Conservation (phyloP, 148 eudicot genomes). For the Rhododendron henanense region DNA sequence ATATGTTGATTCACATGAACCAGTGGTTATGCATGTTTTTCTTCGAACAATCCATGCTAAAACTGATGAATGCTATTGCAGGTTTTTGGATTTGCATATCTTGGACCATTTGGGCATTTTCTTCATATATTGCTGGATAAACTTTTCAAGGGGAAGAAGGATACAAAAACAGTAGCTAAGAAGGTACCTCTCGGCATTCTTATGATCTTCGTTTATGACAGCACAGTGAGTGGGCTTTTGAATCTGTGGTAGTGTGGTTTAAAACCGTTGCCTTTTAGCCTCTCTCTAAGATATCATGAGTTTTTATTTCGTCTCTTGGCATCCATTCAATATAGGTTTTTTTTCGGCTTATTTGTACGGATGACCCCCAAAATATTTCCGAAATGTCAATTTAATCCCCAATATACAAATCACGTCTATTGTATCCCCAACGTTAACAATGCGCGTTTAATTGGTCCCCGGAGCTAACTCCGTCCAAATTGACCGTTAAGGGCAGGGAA, state of each 20-base stretch:
- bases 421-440: too few species aligned
- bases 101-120: constrained; percentile 95
- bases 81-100: constrained; percentile 84
- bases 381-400: too few species aligned
- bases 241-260: background rate
- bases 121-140: constrained; percentile 75
- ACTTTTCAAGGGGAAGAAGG: constrained; percentile 84
- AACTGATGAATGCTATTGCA: constrained; percentile 41
- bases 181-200: constrained; percentile 48
- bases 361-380: too few species aligned
- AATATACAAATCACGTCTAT: too few species aligned
- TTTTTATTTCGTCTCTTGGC: background rate
- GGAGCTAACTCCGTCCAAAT: too few species aligned
- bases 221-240: background rate
- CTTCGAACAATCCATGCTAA: background rate
- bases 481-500: too few species aligned
- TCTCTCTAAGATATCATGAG: background rate
- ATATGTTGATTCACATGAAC: constrained; percentile 4
- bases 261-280: background rate
- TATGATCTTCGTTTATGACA: background rate
- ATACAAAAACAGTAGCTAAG: constrained; percentile 76
- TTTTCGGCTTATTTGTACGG: too few species aligned
- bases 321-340: background rate
- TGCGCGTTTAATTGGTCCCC: too few species aligned
- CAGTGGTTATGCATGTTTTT: background rate